Conservation (phyloP, 768 basidiomycete genomes). For the Leccinum boreale region DNA sequence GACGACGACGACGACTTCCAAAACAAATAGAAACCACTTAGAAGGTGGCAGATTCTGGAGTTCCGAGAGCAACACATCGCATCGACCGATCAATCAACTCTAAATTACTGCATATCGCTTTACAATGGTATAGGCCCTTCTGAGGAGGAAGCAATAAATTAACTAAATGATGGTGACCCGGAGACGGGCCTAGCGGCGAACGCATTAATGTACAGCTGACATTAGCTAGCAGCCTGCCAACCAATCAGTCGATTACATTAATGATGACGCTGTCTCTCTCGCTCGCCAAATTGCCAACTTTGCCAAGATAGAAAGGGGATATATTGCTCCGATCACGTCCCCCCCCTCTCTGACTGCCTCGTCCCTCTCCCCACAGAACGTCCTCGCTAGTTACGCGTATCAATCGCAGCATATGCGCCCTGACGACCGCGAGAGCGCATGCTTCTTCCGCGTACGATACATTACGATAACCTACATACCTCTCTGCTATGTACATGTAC, state of each 20-base stretch:
- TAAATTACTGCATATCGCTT: background rate
- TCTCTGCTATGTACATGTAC: background rate
- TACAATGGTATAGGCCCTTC: background rate
- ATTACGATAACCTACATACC: background rate
- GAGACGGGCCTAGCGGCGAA: background rate
- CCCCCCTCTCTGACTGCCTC: background rate
- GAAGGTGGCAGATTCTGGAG: too few species aligned
- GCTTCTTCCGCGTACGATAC: background rate
- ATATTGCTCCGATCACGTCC: background rate
- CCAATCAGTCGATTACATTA: background rate
- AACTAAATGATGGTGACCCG: background rate
- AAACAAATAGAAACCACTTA: background rate
- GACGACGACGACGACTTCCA: background rate
- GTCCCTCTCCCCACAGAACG: background rate
- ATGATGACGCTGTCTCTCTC: background rate
- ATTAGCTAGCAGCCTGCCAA: background rate
- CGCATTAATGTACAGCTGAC: background rate
- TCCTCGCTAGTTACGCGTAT: background rate
- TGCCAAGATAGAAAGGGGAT: background rate
- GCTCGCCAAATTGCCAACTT: background rate
- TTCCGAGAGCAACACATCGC: background rate
- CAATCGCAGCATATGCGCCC: background rate
- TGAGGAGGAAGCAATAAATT: background rate
- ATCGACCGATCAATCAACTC: background rate
- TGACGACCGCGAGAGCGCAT: background rate